Conservation (phyloP, 176 grass and related monocot species). For the Musa acuminata region DNA sequence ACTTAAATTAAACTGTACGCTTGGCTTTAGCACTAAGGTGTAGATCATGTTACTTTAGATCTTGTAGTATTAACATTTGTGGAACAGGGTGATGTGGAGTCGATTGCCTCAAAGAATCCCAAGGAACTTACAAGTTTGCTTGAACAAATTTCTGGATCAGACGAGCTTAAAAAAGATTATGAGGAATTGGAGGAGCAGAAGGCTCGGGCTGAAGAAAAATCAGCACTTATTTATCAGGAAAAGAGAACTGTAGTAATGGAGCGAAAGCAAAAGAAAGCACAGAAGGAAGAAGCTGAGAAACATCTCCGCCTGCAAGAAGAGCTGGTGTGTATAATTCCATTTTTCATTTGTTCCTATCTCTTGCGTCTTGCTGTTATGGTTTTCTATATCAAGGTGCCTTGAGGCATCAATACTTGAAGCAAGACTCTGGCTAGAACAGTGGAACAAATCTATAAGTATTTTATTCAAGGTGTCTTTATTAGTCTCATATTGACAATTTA, state of each 20-base stretch:
- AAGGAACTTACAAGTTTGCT: constrained; percentile 81
- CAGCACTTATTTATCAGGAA: constrained; percentile 92
- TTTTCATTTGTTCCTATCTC: not conserved
- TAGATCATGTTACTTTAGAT: no score
- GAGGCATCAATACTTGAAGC: not conserved
- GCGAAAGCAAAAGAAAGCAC: constrained; percentile 94
- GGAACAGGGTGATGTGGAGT: constrained; percentile 81
- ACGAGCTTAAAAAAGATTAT: constrained; percentile 81
- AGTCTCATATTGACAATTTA: constrained; percentile 3
- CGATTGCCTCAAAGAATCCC: constrained; percentile 96
- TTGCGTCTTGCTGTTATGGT: not conserved
- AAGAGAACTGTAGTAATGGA: constrained; percentile 87
- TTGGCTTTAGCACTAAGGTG: not conserved
- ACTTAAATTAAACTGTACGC: no score
- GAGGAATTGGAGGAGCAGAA: constrained; percentile 67
- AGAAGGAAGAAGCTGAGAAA: constrained; percentile 95
- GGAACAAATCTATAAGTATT: no score
- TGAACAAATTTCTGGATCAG: constrained; percentile 93
- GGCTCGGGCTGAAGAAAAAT: constrained; percentile 61
- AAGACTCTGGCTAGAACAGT: not conserved
- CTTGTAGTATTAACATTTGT: not conserved
- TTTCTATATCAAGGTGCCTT: not conserved
- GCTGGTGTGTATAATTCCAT: constrained; percentile 30
- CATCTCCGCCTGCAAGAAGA: constrained; percentile 72
- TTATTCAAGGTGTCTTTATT: not conserved